Base-by-base conservation (phyloP, 2,329 filamentous ascomycete genomes). In the Penicillium palitans region DNA sequence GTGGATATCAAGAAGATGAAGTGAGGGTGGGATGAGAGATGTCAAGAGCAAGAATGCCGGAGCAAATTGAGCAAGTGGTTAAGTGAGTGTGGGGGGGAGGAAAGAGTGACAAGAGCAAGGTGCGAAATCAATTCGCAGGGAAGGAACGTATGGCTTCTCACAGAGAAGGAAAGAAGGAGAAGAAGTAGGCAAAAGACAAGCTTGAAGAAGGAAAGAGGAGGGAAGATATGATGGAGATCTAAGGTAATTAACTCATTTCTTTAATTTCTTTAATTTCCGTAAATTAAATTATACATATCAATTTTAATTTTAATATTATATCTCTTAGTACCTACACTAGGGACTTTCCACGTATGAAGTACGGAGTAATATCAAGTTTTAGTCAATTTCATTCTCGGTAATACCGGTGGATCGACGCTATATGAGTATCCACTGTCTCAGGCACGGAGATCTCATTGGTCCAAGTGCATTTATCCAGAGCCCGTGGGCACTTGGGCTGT, bases 41-140 rank as follows among this genome's bases (percentile, higher is more conserved):
- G 42, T 51, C n/a, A 24, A 31, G 29, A 35, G n/a, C 29, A 42
- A 44, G 25, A 25, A 4, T 31, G 44, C 41, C 4, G 24, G 13
- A 47, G 45, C 46, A 37, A n/a, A 37, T 10, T 12, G 17, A 29
- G 49, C 27, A 19, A 31, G n/a, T 17, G 25, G 41, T 46, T 42
- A 27, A 39, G 31, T 12, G 45, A 45, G 27, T 35, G 49, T 47
- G 54, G 35, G 46, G 47, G 46, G 47, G 40, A 54, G 47, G 40
- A 54, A 59, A 59, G 58, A 46, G 35, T 21, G 55, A 42, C 35
- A 19, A 19, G 41, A 60, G 49, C 51, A 55, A 40, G 41, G 40
- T 59, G 67, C 73, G 71, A 75, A 75, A 64, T 76, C 74, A 66
- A 76, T 74, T 73, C 73, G 72, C 71, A 63, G 42, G 60, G 62